phyloP scores from a whole-genome alignment of 202 grass and related monocot species.

The Cymbopogon flexuosus region DNA sequence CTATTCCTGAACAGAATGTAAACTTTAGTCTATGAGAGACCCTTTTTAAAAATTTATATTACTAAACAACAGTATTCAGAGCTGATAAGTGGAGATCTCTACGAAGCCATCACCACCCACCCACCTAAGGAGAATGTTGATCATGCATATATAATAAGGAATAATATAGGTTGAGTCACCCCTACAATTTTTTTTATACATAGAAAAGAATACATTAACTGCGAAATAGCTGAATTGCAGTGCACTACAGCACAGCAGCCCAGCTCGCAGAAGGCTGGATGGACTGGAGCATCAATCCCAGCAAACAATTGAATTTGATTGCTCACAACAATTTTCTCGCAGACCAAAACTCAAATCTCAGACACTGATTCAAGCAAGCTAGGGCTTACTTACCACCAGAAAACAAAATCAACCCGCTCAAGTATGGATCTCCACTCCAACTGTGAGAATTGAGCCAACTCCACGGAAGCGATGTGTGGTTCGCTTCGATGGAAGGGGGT shows the following conservation, averaged over 20 bases:
- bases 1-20: neutral
- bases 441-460: no score
- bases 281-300: no score
- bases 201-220: neutral
- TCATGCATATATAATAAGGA: neutral
- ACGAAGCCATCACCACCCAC: neutral
- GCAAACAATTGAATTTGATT: no score
- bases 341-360: no score
- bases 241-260: neutral
- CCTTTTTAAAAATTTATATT: neutral
- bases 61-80: neutral
- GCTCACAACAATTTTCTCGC: no score
- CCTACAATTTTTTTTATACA: neutral
- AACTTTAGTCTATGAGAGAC: neutral
- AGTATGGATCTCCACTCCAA: no score
- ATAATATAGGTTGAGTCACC: neutral
- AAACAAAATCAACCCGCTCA: no score
- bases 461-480: no score
- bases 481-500: no score
- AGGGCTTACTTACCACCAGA: no score
- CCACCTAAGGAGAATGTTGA: neutral
- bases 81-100: neutral
- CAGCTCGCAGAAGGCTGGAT: neutral
- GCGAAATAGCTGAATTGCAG: neutral
- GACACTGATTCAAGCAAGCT: no score